Evolutionary conservation across 306 rosid species (phyloP).

Genomic region (Corylus heterophylla): DNA sequence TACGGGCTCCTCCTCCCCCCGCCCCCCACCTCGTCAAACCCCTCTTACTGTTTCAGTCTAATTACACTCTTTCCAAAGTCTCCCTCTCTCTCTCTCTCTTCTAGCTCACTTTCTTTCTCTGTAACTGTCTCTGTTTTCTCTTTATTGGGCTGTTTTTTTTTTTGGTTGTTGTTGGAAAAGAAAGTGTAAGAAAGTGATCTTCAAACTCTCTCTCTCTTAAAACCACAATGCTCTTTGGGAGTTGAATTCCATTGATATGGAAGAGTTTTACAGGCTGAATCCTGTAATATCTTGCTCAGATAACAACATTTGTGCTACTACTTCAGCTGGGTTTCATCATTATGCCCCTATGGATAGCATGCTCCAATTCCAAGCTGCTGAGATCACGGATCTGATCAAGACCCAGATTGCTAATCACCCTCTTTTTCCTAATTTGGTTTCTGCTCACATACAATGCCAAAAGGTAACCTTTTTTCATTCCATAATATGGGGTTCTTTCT

Average conservation of each 20-base stretch:
- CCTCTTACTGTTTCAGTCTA: slow-evolving; percentile 3
- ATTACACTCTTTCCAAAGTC: not conserved
- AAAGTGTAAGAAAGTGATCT: not conserved
- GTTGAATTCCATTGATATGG: slow-evolving; percentile 11
- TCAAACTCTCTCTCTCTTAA: not conserved
- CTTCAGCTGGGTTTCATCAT: slow-evolving; percentile 28
- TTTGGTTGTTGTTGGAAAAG: slow-evolving; percentile 20
- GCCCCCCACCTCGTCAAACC: slow-evolving; percentile 2
- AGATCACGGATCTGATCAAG: slow-evolving; percentile 55
- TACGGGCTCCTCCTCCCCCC: not conserved
- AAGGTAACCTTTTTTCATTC: slow-evolving; percentile 40
- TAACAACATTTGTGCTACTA: slow-evolving; percentile 15
- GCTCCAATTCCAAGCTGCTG: slow-evolving; percentile 28
- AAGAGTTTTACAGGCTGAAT: slow-evolving; percentile 19
- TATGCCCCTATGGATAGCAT: slow-evolving; percentile 28
- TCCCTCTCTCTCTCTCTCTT: not conserved
- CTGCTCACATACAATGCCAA: slow-evolving; percentile 73
- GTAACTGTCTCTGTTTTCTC: not conserved
- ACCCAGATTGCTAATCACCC: slow-evolving; percentile 78
- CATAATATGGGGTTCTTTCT: not conserved
- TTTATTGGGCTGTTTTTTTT: not conserved
- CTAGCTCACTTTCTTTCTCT: not conserved
- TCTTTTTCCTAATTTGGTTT: slow-evolving; percentile 58
- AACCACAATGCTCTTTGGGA: not conserved
- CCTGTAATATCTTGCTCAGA: slow-evolving; percentile 19